Percentiles rank a stretch among this genome's conserved stretches.
phyloP scores from a whole-genome alignment of 1,139 yeast species.

The Magnusiomyces sp. region DNA sequence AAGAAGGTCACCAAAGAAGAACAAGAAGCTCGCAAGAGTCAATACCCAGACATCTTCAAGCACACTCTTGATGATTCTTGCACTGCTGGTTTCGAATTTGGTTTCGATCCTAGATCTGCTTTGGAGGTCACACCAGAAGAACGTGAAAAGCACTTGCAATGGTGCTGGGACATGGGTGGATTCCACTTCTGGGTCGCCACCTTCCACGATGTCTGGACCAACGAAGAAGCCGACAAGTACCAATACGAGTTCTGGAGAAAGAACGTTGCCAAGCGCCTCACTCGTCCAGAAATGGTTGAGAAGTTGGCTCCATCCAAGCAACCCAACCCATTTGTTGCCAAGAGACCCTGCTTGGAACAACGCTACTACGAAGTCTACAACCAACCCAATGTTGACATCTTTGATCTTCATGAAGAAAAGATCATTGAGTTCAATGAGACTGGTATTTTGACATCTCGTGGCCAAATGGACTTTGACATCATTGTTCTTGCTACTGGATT shows the following conservation, averaged over 20 bases:
- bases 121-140: constrained; percentile 22
- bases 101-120: constrained; percentile 10
- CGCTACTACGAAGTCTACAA: constrained; percentile 26
- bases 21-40: constrained; percentile 13
- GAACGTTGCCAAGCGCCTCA: constrained; percentile 21
- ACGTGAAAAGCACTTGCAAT: constrained; percentile 20
- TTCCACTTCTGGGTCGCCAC: constrained; percentile 24
- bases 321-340: constrained; percentile 27
- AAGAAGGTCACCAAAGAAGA: constrained; percentile 8
- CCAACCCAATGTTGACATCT: constrained; percentile 26
- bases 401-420: constrained; percentile 23
- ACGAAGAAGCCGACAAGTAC: constrained; percentile 22
- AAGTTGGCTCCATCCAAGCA: constrained; percentile 24
- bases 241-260: constrained; percentile 27
- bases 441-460: constrained; percentile 20
- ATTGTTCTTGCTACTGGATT: constrained; percentile 29
- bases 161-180: constrained; percentile 23
- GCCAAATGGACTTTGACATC: constrained; percentile 23
- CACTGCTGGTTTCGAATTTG: constrained; percentile 22
- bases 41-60: constrained; percentile 16
- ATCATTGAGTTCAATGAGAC: constrained; percentile 21
- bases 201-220: constrained; percentile 23
- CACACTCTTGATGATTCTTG: constrained; percentile 7
- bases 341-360: constrained; percentile 27
- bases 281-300: constrained; percentile 22